These are phyloP conservation scores for Ensete ventricosum DNA, from an alignment of 176 grass and related monocot species.

Conservation along the genomic window DNA sequence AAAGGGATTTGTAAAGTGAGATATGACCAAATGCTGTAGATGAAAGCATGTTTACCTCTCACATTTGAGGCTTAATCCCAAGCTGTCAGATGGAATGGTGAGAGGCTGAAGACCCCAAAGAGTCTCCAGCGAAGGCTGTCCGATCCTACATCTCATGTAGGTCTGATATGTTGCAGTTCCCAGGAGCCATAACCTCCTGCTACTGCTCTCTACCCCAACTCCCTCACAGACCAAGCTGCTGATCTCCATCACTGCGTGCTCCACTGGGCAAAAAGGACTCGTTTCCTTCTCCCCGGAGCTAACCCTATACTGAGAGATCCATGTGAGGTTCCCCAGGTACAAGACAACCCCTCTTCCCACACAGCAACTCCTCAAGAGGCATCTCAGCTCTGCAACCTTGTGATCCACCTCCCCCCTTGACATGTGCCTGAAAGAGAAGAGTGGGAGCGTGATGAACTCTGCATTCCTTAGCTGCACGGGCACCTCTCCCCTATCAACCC, in stretches of 20 bases:
- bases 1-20: neutral
- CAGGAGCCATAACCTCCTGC: constrained; percentile 49
- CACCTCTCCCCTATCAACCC: constrained; percentile 52
- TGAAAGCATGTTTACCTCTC: constrained; percentile 26
- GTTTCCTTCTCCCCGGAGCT: constrained; percentile 18
- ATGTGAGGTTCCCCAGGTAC: constrained; percentile 59
- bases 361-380: constrained; percentile 38
- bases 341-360: constrained; percentile 49
- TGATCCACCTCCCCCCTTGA: constrained; percentile 53
- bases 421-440: constrained; percentile 33
- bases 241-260: constrained; percentile 70
- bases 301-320: constrained; percentile 43
- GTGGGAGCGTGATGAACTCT: constrained; percentile 53
- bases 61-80: constrained; percentile 35
- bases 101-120: constrained; percentile 55
- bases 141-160: constrained; percentile 44
- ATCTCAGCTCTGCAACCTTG: constrained; percentile 41
- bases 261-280: constrained; percentile 54
- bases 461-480: constrained; percentile 43
- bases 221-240: constrained; percentile 35
- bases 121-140: constrained; percentile 51
- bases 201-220: neutral
- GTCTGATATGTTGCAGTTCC: constrained; percentile 46
- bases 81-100: constrained; percentile 32
- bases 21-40: neutral